Percentiles rank a stretch among this genome's conserved stretches.
Evolutionary conservation across 805 yeast genomes (phyloP).

Genomic region (Wickerhamiella qilinensis): DNA sequence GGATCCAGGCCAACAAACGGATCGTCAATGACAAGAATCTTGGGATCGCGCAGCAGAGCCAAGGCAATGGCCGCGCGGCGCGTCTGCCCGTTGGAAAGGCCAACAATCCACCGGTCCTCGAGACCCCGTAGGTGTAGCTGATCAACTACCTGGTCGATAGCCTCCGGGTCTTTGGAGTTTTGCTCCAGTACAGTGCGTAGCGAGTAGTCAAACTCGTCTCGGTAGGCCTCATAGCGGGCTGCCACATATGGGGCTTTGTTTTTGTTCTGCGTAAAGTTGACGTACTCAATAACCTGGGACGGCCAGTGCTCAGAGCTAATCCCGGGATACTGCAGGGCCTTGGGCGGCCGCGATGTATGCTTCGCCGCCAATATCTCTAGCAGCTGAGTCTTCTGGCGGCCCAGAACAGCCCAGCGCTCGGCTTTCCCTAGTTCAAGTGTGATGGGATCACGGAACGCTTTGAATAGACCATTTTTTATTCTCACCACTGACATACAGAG

Average conservation of each 20-base stretch:
- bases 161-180: slow-evolving; percentile 30
- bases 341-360: slow-evolving; percentile 34
- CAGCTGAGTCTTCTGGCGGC: slow-evolving; percentile 38
- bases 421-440: slow-evolving; percentile 24
- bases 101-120: slow-evolving; percentile 62
- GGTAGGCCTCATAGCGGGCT: slow-evolving; percentile 76
- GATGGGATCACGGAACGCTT: slow-evolving; percentile 26
- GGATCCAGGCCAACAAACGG: slow-evolving; percentile 90
- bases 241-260: slow-evolving; percentile 50
- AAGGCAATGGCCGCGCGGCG: slow-evolving; percentile 79
- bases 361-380: slow-evolving; percentile 42
- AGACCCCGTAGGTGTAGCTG: slow-evolving; percentile 40
- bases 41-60: slow-evolving; percentile 49
- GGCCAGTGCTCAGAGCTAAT: slow-evolving; percentile 30
- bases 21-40: slow-evolving; percentile 63
- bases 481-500: not conserved
- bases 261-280: slow-evolving; percentile 30
- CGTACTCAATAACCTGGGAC: slow-evolving; percentile 27
- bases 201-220: slow-evolving; percentile 69
- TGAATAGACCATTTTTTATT: slow-evolving; percentile 9
- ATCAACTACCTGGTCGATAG: slow-evolving; percentile 28
- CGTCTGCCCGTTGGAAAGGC: slow-evolving; percentile 85
- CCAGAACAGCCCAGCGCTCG: slow-evolving; percentile 40
- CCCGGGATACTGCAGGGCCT: slow-evolving; percentile 40
- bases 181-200: slow-evolving; percentile 40